Base-by-base conservation (phyloP, 768 basidiomycete species). In the Kwoniella europaea region DNA sequence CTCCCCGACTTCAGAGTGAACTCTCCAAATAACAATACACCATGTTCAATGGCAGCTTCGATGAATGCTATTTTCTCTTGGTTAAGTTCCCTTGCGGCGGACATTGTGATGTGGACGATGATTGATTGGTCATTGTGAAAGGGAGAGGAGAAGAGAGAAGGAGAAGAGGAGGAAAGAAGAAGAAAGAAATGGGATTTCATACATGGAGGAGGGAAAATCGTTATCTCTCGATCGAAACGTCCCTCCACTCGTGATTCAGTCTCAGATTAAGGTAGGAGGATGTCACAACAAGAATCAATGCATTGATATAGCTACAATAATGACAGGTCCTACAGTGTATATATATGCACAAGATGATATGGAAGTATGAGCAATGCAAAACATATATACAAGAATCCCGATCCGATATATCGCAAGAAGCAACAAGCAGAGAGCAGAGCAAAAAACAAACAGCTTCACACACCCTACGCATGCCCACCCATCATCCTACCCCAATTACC, bases 1-100 rank as follows among this genome's bases (percentile, higher is more conserved):
- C 94, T 89, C 73, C 96, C 97, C 43, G 93, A 94, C 88, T 98
- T 99, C 68, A 98, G 88, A 1, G 90, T 92, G 82, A 97, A 99
- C 1, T 89, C 87, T 43, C 96, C 97, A 79, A 98, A 98, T 58
- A 84, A 76, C 67, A 86, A 78, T 46, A 84, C 85, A 35, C 83
- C 82, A 62, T 81, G 74, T 20, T 76, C 77, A 46, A 83, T 79
- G 2, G 82, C 78, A 16, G 78, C 68, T 71, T 85, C 80, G 69
- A 85, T 84, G 75, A 84, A 85, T 22, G 79, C 79, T 54, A 70
- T 69, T 68, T 84, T 84, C 67, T 76, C 78, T 7, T 76, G 73
- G 53, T 81, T 80, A 50, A 84, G 78, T 6, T 64, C 55, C n/a
- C 42, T 43, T 12, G 62, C 57, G 16, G 71, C 52, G 13, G 70